A percentile compares a stretch with the other conserved stretches of the same genome.
Evolutionary conservation across 345 rosid species (phyloP).

Genomic region (Clarkia xantiana): DNA sequence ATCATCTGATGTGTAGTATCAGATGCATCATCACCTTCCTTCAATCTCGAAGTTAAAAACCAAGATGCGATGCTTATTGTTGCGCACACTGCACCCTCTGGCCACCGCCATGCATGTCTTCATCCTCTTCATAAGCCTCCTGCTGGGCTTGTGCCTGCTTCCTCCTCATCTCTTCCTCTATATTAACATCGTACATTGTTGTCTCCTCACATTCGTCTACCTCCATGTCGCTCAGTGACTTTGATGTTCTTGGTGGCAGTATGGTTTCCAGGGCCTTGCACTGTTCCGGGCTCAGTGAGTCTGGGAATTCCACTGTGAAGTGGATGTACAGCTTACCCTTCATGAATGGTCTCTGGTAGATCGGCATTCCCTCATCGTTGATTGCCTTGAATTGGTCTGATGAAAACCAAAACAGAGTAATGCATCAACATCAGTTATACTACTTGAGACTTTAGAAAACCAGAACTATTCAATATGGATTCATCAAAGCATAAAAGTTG

Average conservation of each 20-base stretch:
- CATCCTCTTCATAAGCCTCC: constrained; percentile 58
- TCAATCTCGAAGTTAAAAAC: too few species aligned
- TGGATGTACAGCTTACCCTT: constrained; percentile 50
- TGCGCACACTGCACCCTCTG: constrained; percentile 71
- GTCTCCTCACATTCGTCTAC: constrained; percentile 63
- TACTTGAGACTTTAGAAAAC: too few species aligned
- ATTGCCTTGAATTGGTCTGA: constrained; percentile 39
- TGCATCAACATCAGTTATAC: too few species aligned
- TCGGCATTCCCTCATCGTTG: constrained; percentile 51
- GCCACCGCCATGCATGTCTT: constrained; percentile 40
- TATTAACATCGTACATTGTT: constrained; percentile 49
- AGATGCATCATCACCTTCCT: too few species aligned
- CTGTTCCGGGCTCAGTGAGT: constrained; percentile 33
- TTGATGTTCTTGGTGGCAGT: constrained; percentile 28
- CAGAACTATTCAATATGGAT: too few species aligned
- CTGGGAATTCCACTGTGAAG: constrained; percentile 53
- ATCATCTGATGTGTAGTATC: too few species aligned
- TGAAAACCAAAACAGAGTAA: background rate
- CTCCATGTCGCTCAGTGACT: constrained; percentile 38
- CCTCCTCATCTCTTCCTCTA: constrained; percentile 44
- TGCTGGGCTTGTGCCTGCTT: constrained; percentile 34
- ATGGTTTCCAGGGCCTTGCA: constrained; percentile 34
- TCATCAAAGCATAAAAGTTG: too few species aligned
- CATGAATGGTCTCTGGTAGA: constrained; percentile 46
- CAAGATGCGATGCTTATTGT: constrained; percentile 17